Base-by-base conservation (phyloP, 164 flowering plant species). In the Aristolochia fimbriata region DNA sequence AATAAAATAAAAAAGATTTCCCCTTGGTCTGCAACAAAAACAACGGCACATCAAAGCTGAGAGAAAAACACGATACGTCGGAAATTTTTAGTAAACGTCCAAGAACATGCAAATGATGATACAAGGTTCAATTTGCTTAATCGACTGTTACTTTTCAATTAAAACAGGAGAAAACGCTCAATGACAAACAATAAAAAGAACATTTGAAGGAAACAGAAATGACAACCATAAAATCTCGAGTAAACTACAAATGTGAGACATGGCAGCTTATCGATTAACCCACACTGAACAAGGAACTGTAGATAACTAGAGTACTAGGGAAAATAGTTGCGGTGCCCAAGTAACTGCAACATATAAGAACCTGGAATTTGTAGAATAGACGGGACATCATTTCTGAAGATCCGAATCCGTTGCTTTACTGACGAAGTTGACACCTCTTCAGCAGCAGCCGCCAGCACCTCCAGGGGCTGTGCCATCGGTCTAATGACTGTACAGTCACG, bases 371-470 rank as follows among this genome's bases (percentile, higher is more conserved):
- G 47, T 47, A 81, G 53, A 53, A 83, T 41, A 4, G 77, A 51
- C 0, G 77, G 72, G 65, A 86, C 53, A 22, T 81, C 84, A 15
- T 78, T 33, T 22, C 85, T 77, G 76, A 88, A 88, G 65, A 86
- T 81, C 71, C 66, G 67, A 65, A 80, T 51, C 41, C 93, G 84
- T 9, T 65, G 64, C 66, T 77, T 83, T 19, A 86, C 77, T 25
- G 96, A 86, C 0, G 80, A 37, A 21, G 93, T 81, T 24, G 91
- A 71, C 62, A 86, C 76, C 30, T 65, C 65, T 9, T 55, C 77
- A 49, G 81, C 55, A 56, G 78, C 68, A 48, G 86, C 68, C 22
- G 55, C 54, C 62, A 88, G 73, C 43, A 71, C 58, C 9, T 83
- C 84, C 60, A 74, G 15, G 43, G 80, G 58, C 58, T 69, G 69